Percentiles rank a stretch among this genome's conserved stretches.
Evolutionary conservation across 768 basidiomycete species (phyloP).

Genomic region (Asterophora lycoperdoides): DNA sequence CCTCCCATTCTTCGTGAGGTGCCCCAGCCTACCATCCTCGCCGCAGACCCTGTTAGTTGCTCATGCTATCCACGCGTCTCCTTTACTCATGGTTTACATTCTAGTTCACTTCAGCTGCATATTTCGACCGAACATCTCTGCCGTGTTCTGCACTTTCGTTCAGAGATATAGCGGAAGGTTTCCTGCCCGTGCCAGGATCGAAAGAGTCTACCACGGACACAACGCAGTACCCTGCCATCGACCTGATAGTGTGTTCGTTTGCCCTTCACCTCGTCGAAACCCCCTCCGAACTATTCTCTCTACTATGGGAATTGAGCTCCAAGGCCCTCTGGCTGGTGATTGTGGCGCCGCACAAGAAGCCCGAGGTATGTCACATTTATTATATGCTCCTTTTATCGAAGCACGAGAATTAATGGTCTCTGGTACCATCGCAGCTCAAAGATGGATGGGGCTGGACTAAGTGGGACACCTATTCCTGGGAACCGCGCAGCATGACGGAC

Average conservation of each 20-base stretch:
- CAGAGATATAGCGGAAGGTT: conserved; percentile 55
- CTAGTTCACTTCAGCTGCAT: conserved; percentile 61
- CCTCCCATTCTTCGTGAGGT: conserved; percentile 31
- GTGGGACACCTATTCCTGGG: conserved; percentile 53
- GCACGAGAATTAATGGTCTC: no score
- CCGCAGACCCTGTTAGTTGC: conserved; percentile 50
- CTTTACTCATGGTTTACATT: conserved; percentile 3
- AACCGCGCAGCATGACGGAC: conserved; percentile 35
- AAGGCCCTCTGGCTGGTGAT: conserved; percentile 64
- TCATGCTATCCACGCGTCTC: neutral
- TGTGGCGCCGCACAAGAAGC: conserved; percentile 73
- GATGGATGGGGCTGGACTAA: conserved; percentile 64
- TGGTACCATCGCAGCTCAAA: conserved; percentile 43
- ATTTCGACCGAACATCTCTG: conserved; percentile 47
- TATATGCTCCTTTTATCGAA: neutral
- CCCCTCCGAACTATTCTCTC: conserved; percentile 56
- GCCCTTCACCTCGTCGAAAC: conserved; percentile 66
- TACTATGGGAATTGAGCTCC: conserved; percentile 61
- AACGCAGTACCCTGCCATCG: conserved; percentile 27
- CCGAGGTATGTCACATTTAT: conserved; percentile 44
- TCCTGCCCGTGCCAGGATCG: conserved; percentile 34
- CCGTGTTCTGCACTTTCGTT: conserved; percentile 59
- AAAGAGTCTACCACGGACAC: conserved; percentile 9
- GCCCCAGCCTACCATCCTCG: conserved; percentile 31
- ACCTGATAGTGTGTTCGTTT: conserved; percentile 71